Conservation (phyloP, 768 basidiomycete genomes). For the Pleurotus salmoneostramineus region DNA sequence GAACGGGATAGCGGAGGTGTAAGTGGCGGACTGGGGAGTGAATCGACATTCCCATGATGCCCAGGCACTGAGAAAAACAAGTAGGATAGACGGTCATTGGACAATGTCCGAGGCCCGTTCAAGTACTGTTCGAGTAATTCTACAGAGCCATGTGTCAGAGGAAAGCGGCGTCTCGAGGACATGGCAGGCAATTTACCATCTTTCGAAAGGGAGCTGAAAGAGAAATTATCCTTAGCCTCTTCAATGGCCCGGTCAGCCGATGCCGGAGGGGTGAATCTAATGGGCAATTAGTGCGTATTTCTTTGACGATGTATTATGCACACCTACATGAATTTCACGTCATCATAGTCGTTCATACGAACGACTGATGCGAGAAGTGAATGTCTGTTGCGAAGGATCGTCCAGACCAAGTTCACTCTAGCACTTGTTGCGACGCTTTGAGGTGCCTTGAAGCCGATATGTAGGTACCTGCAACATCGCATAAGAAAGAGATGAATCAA, state of each 20-base stretch:
- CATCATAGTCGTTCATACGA: constrained; percentile 55
- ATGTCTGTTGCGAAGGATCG: constrained; percentile 66
- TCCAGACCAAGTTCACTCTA: constrained; percentile 63
- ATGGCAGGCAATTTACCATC: constrained; percentile 40
- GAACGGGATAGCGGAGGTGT: constrained; percentile 8
- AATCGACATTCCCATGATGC: not conserved
- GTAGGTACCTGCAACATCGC: constrained; percentile 60
- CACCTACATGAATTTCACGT: constrained; percentile 66
- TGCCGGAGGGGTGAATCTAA: constrained; percentile 43
- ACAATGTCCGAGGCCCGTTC: constrained; percentile 75
- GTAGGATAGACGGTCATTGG: constrained; percentile 60
- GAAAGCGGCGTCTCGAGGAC: not conserved
- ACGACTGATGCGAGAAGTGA: constrained; percentile 66
- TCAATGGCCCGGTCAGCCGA: constrained; percentile 40
- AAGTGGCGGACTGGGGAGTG: not conserved
- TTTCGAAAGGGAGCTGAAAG: constrained; percentile 47
- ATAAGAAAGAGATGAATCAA: not conserved
- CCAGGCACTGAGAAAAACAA: constrained; percentile 45
- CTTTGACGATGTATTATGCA: not conserved
- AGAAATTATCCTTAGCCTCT: constrained; percentile 43
- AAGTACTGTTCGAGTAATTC: constrained; percentile 67
- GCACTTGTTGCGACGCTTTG: constrained; percentile 32
- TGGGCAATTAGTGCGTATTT: no score
- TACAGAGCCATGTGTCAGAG: constrained; percentile 17
- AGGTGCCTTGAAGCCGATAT: constrained; percentile 60